Percentiles rank a stretch among this genome's conserved stretches.
phyloP scores from a whole-genome alignment of 805 yeast genomes.

The Clavispora asparagi region DNA sequence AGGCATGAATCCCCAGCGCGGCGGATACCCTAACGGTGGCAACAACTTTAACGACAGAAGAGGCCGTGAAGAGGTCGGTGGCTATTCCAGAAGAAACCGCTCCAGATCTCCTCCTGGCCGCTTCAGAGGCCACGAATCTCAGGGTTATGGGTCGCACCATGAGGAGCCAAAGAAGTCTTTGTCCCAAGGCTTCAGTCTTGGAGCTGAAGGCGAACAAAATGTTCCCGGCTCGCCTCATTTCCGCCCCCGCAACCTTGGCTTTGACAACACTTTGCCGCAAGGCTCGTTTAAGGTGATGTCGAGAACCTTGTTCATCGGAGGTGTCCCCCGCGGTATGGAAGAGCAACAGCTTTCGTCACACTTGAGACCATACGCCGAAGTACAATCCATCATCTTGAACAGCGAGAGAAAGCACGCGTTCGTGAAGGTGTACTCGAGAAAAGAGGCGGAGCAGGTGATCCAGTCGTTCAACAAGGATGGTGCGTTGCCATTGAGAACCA shows the following conservation, averaged over 20 bases:
- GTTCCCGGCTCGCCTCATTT: constrained; percentile 68
- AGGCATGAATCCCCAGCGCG: not conserved
- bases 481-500: constrained; percentile 62
- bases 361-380: constrained; percentile 82
- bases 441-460: constrained; percentile 83
- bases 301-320: constrained; percentile 91
- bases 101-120: constrained; percentile 47
- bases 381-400: constrained; percentile 84
- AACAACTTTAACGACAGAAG: constrained; percentile 17
- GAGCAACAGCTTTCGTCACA: constrained; percentile 65
- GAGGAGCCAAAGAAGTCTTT: not conserved
- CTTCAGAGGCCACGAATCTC: constrained; percentile 9
- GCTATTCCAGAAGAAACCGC: constrained; percentile 46
- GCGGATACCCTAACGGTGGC: not conserved
- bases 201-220: constrained; percentile 57
- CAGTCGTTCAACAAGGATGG: constrained; percentile 68
- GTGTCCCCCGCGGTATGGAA: constrained; percentile 79
- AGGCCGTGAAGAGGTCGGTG: constrained; percentile 27
- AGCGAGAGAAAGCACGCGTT: constrained; percentile 92
- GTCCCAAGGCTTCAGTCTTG: constrained; percentile 15
- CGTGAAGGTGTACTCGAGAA: constrained; percentile 87
- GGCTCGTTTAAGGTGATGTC: constrained; percentile 80
- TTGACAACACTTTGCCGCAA: constrained; percentile 67
- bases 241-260: constrained; percentile 67
- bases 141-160: constrained; percentile 2